These are phyloP conservation scores for Scorias spongiosa DNA, from an alignment of 2,329 filamentous ascomycete species.

Conservation along the genomic window DNA sequence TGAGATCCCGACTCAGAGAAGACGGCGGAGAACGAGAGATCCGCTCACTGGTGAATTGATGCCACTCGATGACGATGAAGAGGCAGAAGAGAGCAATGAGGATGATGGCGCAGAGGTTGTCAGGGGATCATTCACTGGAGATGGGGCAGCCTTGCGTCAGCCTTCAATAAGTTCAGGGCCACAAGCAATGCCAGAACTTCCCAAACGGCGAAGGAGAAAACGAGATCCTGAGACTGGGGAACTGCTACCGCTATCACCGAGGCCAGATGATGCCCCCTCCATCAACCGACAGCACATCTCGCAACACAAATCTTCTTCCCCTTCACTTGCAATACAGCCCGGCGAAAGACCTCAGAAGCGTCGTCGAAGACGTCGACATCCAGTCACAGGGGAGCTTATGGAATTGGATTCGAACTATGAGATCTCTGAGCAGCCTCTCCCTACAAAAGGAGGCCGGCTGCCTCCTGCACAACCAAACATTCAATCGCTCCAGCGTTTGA, in stretches of 20 bases:
- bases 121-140: too few species aligned
- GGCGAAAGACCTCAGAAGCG: constrained; percentile 8
- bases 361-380: constrained; percentile 15
- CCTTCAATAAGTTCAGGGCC: too few species aligned
- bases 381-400: constrained; percentile 17
- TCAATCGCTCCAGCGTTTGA: neutral
- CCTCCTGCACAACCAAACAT: neutral
- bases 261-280: neutral
- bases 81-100: neutral
- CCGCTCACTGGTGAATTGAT: constrained; percentile 1
- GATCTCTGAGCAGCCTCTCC: constrained; percentile 2
- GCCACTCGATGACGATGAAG: constrained; percentile 1
- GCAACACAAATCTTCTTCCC: too few species aligned
- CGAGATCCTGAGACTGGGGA: constrained; percentile 16
- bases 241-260: constrained; percentile 11
- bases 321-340: neutral
- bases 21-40: neutral
- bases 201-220: constrained; percentile 12
- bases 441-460: neutral
- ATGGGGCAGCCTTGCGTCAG: too few species aligned
- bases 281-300: too few species aligned
- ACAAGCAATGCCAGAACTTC: neutral
- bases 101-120: neutral
- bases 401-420: constrained; percentile 17
- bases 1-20: constrained; percentile 1